Evolutionary conservation across 805 yeast genomes (phyloP), one percentile per base, ranked within the genome.

Genomic region (Metschnikowia rubicola): DNA sequence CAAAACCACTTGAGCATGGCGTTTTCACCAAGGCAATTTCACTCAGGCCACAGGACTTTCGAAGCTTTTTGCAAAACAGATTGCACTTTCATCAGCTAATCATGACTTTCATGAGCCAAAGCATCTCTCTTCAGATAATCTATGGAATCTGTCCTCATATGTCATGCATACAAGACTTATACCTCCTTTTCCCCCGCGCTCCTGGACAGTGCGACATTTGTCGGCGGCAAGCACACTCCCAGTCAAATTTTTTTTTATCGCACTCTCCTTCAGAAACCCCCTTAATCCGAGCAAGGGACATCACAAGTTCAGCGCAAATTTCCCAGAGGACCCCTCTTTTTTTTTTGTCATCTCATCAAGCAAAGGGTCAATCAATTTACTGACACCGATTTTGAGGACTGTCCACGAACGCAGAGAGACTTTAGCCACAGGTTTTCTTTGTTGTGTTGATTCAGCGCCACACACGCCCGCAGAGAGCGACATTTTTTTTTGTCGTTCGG

Each of bases 401-500:
- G 43, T 28, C 33, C 41, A 31, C 26, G 26, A 21, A 21, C 26
- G 7, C 26, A 10, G 17, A 38, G 38, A 41, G 40, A 41, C 44
- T 30, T 37, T 41, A 36, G 45, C 40, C 31, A 12, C 19, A 19
- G 45, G 45, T 32, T 21, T 28, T 32, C 32, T 39, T 13, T 19
- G 47, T 38, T 39, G 44, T 50, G 54, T 48, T 51, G 50, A 33
- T 37, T 34, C 44, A 43, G 39, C 45, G 53, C 36, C 46, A 21
- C 43, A 37, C 50, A 38, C 41, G 37, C 40, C 43, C 48, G 41
- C 44, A 30, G 52, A 36, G 52, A 52, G 50, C 57, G 59, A 59
- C 59, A 54, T 58, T 58, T 55, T 52, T 37, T 44, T 48, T 36
- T 46, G 44, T 48, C 53, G 42, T 39, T 29, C 15, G 38, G 46